phyloP scores from a whole-genome alignment of 2,329 filamentous ascomycete genomes.

The Epichloe gansuensis region DNA sequence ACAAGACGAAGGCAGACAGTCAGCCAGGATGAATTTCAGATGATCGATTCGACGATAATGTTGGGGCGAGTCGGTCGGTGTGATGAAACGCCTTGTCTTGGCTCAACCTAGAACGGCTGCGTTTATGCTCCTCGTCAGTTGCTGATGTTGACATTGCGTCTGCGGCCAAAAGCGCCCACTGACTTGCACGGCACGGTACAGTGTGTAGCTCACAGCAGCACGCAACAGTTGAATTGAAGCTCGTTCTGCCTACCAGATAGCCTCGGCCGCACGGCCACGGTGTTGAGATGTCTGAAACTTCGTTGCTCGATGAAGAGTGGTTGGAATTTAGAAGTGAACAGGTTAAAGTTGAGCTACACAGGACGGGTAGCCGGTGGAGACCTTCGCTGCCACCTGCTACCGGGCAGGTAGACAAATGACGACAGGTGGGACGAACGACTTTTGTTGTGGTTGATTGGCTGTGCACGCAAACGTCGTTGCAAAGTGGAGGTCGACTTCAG shows the following conservation, averaged over 20 bases:
- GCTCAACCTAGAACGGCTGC: background rate
- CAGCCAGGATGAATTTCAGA: background rate
- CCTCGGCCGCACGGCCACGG: conserved; percentile 6
- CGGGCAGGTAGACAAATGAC: background rate
- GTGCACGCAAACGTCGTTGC: background rate
- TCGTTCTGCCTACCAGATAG: background rate
- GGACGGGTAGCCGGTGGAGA: background rate
- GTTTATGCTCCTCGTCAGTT: background rate
- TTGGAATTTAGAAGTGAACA: background rate
- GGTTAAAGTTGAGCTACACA: background rate
- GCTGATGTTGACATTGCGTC: background rate
- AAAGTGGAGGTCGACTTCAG: too few species aligned
- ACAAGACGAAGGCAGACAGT: background rate
- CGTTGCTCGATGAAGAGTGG: background rate
- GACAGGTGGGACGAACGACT: background rate
- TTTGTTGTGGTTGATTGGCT: background rate
- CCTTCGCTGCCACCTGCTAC: background rate
- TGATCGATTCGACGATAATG: background rate
- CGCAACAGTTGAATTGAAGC: background rate
- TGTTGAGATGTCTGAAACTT: background rate
- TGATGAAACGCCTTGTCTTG: background rate
- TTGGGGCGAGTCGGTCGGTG: background rate
- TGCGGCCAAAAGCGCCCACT: background rate
- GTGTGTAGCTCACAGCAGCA: background rate
- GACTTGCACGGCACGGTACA: background rate